These are phyloP conservation scores for Zygosaccharomyces bisporus DNA, from an alignment of 805 yeast species.

Conservation along the genomic window DNA sequence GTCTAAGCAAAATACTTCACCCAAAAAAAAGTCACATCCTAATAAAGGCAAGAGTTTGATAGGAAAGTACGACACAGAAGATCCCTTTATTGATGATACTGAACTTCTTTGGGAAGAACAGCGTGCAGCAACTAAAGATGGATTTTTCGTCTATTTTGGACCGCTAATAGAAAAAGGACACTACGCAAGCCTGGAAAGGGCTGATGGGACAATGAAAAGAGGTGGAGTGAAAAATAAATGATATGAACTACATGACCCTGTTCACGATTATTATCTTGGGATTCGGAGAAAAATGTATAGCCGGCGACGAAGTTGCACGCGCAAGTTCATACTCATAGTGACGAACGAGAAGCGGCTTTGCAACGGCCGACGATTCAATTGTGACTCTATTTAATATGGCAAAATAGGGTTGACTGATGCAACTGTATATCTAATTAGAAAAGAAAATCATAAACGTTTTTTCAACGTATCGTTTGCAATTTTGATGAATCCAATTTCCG, in stretches of 20 bases:
- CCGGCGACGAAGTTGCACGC: no score
- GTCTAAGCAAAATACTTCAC: constrained; percentile 18
- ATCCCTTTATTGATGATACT: constrained; percentile 94
- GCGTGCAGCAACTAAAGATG: constrained; percentile 88
- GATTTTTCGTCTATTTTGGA: constrained; percentile 93
- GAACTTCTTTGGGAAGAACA: constrained; percentile 92
- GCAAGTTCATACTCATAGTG: no score
- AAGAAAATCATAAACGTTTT: constrained; percentile 5
- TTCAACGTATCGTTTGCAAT: constrained; percentile 28
- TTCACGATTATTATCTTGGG: not conserved
- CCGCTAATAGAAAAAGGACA: constrained; percentile 67
- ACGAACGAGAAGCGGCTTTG: no score
- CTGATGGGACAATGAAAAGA: constrained; percentile 43
- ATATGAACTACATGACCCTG: no score
- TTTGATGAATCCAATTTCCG: constrained; percentile 29
- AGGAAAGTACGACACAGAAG: constrained; percentile 87
- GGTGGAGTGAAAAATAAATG: constrained; percentile 34
- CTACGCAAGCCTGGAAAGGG: constrained; percentile 45
- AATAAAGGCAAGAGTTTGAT: constrained; percentile 64
- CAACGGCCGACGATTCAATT: no score
- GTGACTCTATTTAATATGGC: no score
- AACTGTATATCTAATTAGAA: not conserved
- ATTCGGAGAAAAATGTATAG: no score
- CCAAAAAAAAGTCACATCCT: constrained; percentile 35
- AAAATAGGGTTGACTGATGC: no score